phyloP scores from a whole-genome alignment of 208 protist genomes.

The Trypanosoma rangeli region DNA sequence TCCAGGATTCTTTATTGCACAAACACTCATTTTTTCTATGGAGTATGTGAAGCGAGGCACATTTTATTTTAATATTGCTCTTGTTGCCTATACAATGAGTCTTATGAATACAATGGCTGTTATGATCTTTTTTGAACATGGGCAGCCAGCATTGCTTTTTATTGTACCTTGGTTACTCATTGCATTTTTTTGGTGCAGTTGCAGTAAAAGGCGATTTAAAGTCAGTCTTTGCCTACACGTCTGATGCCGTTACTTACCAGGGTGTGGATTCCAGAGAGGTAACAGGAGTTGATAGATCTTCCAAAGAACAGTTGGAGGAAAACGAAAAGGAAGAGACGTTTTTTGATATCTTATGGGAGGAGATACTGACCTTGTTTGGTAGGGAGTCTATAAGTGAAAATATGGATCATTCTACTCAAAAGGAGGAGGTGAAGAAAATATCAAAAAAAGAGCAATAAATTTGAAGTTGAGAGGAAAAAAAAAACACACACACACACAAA shows the following conservation, averaged over 20 bases:
- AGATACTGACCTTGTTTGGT: conserved; percentile 48
- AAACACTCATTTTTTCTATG: conserved; percentile 92
- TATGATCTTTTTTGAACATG: conserved; percentile 94
- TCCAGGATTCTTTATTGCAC: conserved; percentile 94
- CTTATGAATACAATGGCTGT: conserved; percentile 93
- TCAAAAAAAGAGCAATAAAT: conserved; percentile 37
- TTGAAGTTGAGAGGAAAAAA: neutral
- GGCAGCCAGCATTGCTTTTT: conserved; percentile 93
- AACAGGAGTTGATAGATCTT: conserved; percentile 17
- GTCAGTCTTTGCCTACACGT: conserved; percentile 31
- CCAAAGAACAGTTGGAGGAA: conserved; percentile 2
- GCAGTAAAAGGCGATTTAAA: conserved; percentile 66
- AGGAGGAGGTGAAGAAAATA: neutral
- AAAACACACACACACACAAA: neutral
- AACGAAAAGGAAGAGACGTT: conserved; percentile 26
- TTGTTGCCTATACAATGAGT: conserved; percentile 90
- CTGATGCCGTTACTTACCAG: conserved; percentile 7
- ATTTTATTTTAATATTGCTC: conserved; percentile 86
- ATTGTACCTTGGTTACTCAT: conserved; percentile 90
- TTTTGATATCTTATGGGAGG: conserved; percentile 23
- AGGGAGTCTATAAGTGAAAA: conserved; percentile 19
- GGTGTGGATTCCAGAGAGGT: conserved; percentile 4
- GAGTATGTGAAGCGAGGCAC: conserved; percentile 55
- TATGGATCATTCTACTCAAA: neutral
- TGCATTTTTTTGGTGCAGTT: conserved; percentile 45